Evolutionary conservation across 75 land plant genomes (phyloP).

Genomic region (Picea glauca): DNA sequence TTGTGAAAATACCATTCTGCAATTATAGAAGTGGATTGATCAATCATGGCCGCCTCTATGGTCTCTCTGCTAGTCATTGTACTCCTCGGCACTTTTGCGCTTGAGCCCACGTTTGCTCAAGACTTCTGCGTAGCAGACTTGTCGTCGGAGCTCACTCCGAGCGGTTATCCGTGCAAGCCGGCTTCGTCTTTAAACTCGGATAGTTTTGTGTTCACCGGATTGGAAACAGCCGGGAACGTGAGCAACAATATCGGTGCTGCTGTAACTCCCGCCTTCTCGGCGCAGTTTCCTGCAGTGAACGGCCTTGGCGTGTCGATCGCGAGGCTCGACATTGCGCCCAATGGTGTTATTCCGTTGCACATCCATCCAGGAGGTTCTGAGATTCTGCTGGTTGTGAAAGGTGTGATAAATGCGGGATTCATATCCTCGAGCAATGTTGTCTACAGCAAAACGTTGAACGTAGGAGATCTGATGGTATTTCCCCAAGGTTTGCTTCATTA

Average conservation of each 20-base stretch:
- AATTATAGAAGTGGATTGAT: no score
- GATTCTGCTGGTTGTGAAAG: conserved; percentile 55
- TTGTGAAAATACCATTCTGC: no score
- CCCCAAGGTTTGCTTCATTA: conserved; percentile 68
- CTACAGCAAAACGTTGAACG: conserved; percentile 31
- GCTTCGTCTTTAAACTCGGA: conserved; percentile 16
- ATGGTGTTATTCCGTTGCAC: conserved; percentile 73
- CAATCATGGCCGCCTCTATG: no score
- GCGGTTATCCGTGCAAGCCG: conserved; percentile 53
- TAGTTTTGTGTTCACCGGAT: conserved; percentile 50
- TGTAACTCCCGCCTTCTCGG: conserved; percentile 52
- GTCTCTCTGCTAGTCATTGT: no score
- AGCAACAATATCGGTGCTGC: conserved; percentile 55
- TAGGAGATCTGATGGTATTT: conserved; percentile 72
- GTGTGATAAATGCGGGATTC: conserved; percentile 60
- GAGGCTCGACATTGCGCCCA: conserved; percentile 51
- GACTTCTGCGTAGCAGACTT: conserved; percentile 75
- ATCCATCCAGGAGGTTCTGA: conserved; percentile 73
- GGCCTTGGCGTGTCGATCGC: conserved; percentile 66
- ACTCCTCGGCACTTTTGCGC: conserved; percentile 10
- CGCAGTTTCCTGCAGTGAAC: conserved; percentile 72
- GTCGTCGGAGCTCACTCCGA: conserved; percentile 16
- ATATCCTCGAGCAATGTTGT: conserved; percentile 35
- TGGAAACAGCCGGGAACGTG: conserved; percentile 40
- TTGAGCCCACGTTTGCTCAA: conserved; percentile 17